Conservation (phyloP, 2,329 filamentous ascomycete genomes). For the Diaporthe citri region DNA sequence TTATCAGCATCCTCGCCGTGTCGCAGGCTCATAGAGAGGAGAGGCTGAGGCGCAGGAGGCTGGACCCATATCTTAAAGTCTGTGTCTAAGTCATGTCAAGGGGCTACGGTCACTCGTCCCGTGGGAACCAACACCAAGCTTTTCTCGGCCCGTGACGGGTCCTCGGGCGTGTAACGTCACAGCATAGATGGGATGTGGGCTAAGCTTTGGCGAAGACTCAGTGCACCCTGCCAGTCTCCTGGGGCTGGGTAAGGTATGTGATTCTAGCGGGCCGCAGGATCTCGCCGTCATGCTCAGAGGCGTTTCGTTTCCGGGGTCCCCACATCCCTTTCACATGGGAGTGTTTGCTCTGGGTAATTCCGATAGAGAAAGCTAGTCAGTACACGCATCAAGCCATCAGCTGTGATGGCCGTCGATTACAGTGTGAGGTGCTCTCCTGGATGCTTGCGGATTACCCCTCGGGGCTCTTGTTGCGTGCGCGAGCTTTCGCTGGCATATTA, state of each 20-base stretch:
- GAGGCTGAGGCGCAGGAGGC: not conserved
- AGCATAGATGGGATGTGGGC: not conserved
- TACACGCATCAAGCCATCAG: not conserved
- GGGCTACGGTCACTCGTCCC: too few relatives aligned
- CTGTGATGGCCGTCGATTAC: not conserved
- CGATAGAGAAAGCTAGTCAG: not conserved
- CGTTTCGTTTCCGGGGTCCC: not conserved
- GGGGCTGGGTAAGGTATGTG: not conserved
- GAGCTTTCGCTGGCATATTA: not conserved
- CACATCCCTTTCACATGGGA: not conserved
- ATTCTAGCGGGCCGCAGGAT: not conserved
- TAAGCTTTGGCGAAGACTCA: conserved; percentile 1
- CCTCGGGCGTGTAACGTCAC: not conserved
- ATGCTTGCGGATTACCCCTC: too few relatives aligned
- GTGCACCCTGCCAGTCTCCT: not conserved
- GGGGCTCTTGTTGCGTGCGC: not conserved
- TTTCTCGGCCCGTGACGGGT: conserved; percentile 8
- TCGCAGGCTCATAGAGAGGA: not conserved
- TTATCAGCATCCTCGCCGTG: not conserved
- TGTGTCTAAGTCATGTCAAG: conserved; percentile 7
- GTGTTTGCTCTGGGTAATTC: not conserved
- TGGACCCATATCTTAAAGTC: conserved; percentile 6
- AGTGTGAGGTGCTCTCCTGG: not conserved
- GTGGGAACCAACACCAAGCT: not conserved
- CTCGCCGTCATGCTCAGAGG: not conserved